Evolutionary conservation across 805 yeast genomes (phyloP).

Genomic region (Saccharomycopsis sp.): DNA sequence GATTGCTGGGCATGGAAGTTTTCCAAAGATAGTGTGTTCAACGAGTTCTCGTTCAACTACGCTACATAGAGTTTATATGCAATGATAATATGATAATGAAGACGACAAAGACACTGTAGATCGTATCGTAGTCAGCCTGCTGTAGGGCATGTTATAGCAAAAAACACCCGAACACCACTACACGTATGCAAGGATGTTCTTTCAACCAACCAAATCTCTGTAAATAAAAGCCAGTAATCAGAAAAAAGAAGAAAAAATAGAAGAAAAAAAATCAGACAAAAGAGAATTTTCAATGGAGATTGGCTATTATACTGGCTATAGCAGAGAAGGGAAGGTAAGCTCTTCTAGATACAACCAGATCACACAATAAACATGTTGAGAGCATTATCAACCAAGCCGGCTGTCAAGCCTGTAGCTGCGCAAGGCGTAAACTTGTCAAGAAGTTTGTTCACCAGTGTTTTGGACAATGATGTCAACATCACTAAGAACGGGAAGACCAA

Average conservation of each 20-base stretch:
- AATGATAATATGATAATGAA: neutral
- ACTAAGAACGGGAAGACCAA: slow-evolving; percentile 71
- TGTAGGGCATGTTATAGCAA: neutral
- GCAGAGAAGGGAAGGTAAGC: no score
- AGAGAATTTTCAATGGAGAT: neutral
- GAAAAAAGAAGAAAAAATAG: neutral
- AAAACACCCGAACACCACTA: slow-evolving; percentile 2
- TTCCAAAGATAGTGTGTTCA: slow-evolving; percentile 6
- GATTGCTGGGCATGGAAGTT: slow-evolving; percentile 5
- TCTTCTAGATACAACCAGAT: neutral
- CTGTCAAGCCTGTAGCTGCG: neutral
- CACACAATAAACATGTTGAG: slow-evolving; percentile 2
- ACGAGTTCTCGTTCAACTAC: slow-evolving; percentile 12
- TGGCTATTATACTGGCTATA: neutral
- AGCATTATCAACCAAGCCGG: neutral
- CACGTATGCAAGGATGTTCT: neutral
- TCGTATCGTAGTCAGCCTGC: neutral
- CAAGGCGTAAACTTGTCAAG: slow-evolving; percentile 15
- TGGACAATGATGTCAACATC: slow-evolving; percentile 58
- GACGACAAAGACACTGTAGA: neutral
- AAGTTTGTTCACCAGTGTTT: slow-evolving; percentile 28
- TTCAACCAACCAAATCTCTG: slow-evolving; percentile 10
- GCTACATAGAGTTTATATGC: no score
- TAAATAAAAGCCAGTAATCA: slow-evolving; percentile 4
- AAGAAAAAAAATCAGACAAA: neutral